Base-by-base conservation (phyloP, 345 rosid genomes). In the Brassica rapa region DNA sequence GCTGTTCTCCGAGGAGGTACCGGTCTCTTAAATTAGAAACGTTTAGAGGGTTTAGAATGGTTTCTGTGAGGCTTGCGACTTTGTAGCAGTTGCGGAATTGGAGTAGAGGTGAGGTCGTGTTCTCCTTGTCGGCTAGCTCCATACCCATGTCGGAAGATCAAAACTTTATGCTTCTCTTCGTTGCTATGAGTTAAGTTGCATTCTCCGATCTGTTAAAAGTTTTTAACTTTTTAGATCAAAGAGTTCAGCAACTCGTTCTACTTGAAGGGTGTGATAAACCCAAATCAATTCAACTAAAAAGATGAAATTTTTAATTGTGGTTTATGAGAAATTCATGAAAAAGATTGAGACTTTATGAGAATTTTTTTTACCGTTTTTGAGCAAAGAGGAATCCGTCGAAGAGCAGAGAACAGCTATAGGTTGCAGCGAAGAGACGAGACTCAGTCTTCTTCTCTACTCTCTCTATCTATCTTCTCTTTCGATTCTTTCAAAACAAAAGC, bases 1-100 rank as follows among this genome's bases (percentile, higher is more conserved):
- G 80, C 63, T 87, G 90, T 77, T 87, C 89, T 11, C 91, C 87
- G 9, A 93, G 88, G 16, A 87, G 79, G 73, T 87, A 91, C 11
- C 77, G 88, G 68, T 89, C 94, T 70, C 80, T 85, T 71, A 93
- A 79, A 77, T 84, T 84, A n/a, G 96, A 85, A 35, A 90, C 76
- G 16, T 79, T 85, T 8, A 79, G 78, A 0, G 94, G 74, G 68
- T 82, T 88, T 62, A 89, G 81, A 71, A 93, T 93, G 2, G 90
- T 84, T 62, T 85, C 82, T 0, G 71, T 73, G 29, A 89, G 88
- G 83, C 66, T 79, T 9, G 83, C 72, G 1, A 87, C 86, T 74
- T 83, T 89, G 57, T 86, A 89, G 73, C 86, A 83, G 39, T 84
- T 85, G 74, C 81, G 77, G 75, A 76, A 66, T 53, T 75, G 71